Conservation (phyloP, 2,329 filamentous ascomycete species). For the Chalaropsis ovoidea region DNA sequence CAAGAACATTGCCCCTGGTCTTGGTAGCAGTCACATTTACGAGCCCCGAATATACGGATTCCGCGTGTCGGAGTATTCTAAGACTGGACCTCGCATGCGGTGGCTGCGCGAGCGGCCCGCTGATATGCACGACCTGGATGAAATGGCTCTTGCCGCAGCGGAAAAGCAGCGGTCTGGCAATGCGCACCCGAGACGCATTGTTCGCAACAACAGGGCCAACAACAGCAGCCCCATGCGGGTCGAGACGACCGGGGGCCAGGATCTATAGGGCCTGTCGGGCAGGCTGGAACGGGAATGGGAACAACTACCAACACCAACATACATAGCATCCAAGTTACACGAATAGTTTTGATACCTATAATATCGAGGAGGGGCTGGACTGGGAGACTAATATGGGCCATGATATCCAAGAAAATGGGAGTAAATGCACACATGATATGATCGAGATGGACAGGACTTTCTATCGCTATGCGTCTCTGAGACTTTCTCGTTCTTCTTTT, state of each 20-base stretch:
- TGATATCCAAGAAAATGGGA: slow-evolving; percentile 14
- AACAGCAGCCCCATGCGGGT: slow-evolving; percentile 23
- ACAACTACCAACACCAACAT: slow-evolving; percentile 1
- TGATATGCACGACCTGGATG: slow-evolving; percentile 74
- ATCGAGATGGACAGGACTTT: background rate
- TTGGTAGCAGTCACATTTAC: slow-evolving; percentile 76
- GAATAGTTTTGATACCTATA: slow-evolving; percentile 12
- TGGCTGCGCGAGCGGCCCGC: slow-evolving; percentile 81
- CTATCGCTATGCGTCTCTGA: too few species aligned
- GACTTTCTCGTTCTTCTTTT: slow-evolving; percentile 10
- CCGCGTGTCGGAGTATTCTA: slow-evolving; percentile 78
- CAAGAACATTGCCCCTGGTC: slow-evolving; percentile 76
- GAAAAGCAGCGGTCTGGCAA: slow-evolving; percentile 27
- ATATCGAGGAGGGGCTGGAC: background rate
- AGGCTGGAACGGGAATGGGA: background rate
- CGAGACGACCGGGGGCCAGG: slow-evolving; percentile 9
- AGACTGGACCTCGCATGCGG: slow-evolving; percentile 88
- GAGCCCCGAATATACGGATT: slow-evolving; percentile 96
- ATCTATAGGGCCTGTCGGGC: slow-evolving; percentile 2
- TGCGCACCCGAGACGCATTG: background rate
- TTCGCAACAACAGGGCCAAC: slow-evolving; percentile 9
- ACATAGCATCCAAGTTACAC: background rate
- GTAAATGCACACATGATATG: slow-evolving; percentile 11
- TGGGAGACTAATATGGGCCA: slow-evolving; percentile 9
- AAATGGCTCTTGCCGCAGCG: slow-evolving; percentile 48